Evolutionary conservation across 2,329 filamentous ascomycete species (phyloP).

Genomic region (Penicillium sp.): DNA sequence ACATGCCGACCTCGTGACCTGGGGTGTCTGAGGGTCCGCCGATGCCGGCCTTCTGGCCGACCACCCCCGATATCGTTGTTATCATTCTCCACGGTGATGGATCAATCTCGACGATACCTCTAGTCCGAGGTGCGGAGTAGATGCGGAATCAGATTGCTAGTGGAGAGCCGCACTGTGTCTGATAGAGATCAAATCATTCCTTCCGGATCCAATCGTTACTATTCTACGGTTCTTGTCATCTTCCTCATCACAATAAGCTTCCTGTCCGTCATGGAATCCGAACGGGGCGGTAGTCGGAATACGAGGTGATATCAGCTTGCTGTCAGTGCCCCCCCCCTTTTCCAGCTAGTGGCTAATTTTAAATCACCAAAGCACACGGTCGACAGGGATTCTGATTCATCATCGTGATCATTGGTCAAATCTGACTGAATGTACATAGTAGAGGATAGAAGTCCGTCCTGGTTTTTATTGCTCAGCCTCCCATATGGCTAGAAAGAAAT

Average conservation of each 20-base stretch:
- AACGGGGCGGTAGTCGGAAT: neutral
- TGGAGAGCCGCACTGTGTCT: neutral
- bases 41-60: neutral
- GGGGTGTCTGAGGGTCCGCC: neutral
- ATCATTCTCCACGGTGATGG: neutral
- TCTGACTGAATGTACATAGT: neutral
- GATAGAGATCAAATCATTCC: neutral
- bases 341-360: neutral
- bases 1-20: neutral
- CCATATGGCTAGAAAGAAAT: neutral
- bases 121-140: neutral
- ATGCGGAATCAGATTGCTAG: neutral
- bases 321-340: neutral
- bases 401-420: neutral
- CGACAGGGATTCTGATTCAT: neutral
- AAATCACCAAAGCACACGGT: neutral
- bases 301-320: conserved; percentile 4
- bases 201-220: neutral
- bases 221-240: neutral
- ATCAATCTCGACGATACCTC: neutral
- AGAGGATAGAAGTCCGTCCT: too few species aligned
- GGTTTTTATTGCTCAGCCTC: neutral
- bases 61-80: neutral
- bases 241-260: neutral
- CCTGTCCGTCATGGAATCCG: neutral